Base-by-base conservation (phyloP, 768 basidiomycete species). In the Leccinum rimulosum region DNA sequence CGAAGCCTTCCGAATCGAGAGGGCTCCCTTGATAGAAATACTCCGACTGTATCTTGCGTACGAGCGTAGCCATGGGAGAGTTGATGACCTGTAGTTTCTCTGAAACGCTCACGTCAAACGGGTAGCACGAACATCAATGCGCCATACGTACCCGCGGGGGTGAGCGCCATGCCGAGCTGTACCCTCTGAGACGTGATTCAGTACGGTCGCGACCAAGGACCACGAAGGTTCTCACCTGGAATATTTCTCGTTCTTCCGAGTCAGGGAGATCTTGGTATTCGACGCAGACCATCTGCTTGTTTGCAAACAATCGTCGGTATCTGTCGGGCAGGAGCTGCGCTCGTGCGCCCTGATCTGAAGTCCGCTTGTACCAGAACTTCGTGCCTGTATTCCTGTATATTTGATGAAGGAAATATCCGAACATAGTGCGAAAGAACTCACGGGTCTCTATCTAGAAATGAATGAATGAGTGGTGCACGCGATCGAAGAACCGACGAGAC, bases 231-330 rank as follows among this genome's bases (percentile, higher is more conserved):
- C 79, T 45, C 45, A 87, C 90, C 77, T 89, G 87, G 74, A 89
- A 89, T 17, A 89, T 84, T 61, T 88, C 87, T 22, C 87, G 77
- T 63, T 89, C 87, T 30, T 83, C 80, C 4, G 71, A 64, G 53
- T 84, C 84, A 0, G 75, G 73, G 8, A 89, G 76, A 47, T 84
- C 83, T 57, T 79, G 75, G 61, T 88, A 93, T 67, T 93, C 91
- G n/a, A 91, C 82, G 63, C 91, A 93, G 2, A 89, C 86, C 19
- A 93, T 80, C 61, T 89, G 88, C 70, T 92, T 92, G 64, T 84
- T 86, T 17, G 81, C 75, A 62, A 92, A 92, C 1, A 84, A 40
- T 14, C 79, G 82, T 56, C 75, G 79, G 64, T 84, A 86, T 54
- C 77, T 80, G 0, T 80, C 79, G 0, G 86, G 86, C 0, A 90